phyloP scores from a whole-genome alignment of 2,329 filamentous ascomycete species.

The Thelonectria rubi region DNA sequence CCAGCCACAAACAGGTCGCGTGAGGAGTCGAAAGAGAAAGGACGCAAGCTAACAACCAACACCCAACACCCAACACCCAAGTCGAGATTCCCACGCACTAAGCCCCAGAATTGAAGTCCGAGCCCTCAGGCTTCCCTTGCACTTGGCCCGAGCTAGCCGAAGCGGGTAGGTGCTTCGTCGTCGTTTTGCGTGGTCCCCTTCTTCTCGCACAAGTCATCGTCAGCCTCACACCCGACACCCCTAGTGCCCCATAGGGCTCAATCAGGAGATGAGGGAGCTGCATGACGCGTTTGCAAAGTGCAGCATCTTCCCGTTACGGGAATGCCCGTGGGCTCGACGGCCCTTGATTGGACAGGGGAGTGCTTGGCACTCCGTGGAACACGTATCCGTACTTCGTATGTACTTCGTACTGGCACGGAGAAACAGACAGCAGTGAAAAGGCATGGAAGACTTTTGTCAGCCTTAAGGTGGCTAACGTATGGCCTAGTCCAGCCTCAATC shows the following conservation, averaged over 20 bases:
- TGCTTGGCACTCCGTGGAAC: not conserved
- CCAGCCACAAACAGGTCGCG: conserved; percentile 1
- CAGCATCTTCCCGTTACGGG: conserved; percentile 17
- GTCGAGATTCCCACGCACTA: conserved; percentile 11
- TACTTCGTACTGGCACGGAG: too few relatives aligned
- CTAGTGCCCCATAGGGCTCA: conserved; percentile 24
- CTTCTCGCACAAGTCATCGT: conserved; percentile 1
- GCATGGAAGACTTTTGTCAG: too few relatives aligned
- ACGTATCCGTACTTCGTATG: too few relatives aligned
- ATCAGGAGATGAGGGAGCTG: conserved; percentile 8
- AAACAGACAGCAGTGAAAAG: too few relatives aligned
- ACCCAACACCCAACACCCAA: not conserved
- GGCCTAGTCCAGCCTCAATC: not conserved
- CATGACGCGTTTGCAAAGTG: conserved; percentile 14
- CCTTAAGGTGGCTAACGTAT: not conserved
- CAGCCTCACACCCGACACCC: conserved; percentile 27
- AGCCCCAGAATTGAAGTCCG: conserved; percentile 11
- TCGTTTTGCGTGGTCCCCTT: not conserved
- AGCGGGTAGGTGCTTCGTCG: conserved; percentile 14
- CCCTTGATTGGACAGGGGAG: not conserved
- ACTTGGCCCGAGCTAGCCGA: conserved; percentile 12
- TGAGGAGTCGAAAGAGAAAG: too few relatives aligned
- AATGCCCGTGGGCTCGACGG: not conserved
- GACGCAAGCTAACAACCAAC: too few relatives aligned
- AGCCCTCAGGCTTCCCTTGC: not conserved